Evolutionary conservation across 306 rosid species (phyloP).

Genomic region (Quercus parvula): DNA sequence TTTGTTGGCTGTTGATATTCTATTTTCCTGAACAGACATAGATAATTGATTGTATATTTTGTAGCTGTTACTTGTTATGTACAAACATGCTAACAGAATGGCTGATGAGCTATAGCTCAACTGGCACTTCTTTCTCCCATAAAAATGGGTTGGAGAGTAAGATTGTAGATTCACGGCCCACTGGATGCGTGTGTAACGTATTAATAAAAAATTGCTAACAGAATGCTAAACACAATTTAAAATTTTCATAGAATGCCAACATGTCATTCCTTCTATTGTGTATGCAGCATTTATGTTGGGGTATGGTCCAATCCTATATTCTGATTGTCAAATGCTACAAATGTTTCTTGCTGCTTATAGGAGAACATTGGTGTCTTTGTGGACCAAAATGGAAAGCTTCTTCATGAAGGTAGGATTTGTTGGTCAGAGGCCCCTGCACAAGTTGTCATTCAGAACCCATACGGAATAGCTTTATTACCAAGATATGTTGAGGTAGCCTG

Average conservation of each 20-base stretch:
- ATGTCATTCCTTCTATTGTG: not conserved
- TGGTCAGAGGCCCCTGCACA: slow-evolving; percentile 96
- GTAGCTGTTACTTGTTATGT: not conserved
- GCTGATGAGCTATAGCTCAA: no score
- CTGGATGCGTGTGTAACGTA: no score
- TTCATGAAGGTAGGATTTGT: slow-evolving; percentile 87
- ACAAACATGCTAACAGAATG: not conserved
- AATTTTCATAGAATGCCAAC: not conserved
- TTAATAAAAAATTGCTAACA: not conserved
- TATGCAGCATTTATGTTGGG: not conserved
- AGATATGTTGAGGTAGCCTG: slow-evolving; percentile 86
- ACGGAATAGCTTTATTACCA: slow-evolving; percentile 76
- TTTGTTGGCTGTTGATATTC: not conserved
- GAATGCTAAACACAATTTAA: not conserved
- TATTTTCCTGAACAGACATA: not conserved
- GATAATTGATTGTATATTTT: not conserved
- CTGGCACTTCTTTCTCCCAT: no score
- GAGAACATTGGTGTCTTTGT: slow-evolving; percentile 97
- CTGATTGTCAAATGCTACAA: slow-evolving; percentile 8
- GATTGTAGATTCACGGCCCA: no score
- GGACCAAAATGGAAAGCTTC: slow-evolving; percentile 96
- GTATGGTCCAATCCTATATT: not conserved
- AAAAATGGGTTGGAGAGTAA: no score
- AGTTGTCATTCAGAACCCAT: slow-evolving; percentile 80
- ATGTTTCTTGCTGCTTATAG: slow-evolving; percentile 39